Evolutionary conservation across 1,284 basidiomycete genomes (phyloP).

Genomic region (Puccinia triticina): DNA sequence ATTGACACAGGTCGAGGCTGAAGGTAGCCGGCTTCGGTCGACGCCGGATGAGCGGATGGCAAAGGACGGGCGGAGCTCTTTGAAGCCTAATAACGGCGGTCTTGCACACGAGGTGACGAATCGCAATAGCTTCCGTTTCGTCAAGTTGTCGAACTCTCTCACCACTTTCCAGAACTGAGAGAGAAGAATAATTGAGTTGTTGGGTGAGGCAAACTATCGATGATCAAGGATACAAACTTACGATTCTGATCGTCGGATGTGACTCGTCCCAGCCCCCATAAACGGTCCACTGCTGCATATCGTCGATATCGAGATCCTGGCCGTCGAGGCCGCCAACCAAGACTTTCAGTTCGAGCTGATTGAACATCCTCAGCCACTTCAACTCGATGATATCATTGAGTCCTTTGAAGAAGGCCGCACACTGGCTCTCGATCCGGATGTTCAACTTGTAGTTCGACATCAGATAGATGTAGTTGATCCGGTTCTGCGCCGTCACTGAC

Average conservation of each 20-base stretch:
- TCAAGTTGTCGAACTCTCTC: slow-evolving; percentile 68
- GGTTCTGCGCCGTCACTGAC: slow-evolving; percentile 84
- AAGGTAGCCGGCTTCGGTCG: slow-evolving; percentile 67
- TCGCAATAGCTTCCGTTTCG: slow-evolving; percentile 73
- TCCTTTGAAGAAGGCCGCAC: slow-evolving; percentile 72
- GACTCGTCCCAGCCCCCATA: slow-evolving; percentile 75
- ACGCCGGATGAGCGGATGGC: slow-evolving; percentile 76
- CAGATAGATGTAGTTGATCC: slow-evolving; percentile 82
- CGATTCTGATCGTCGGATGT: slow-evolving; percentile 69
- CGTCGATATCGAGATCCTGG: slow-evolving; percentile 73
- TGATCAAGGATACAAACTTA: slow-evolving; percentile 68
- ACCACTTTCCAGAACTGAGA: slow-evolving; percentile 60
- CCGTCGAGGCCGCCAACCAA: slow-evolving; percentile 58
- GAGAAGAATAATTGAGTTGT: not conserved
- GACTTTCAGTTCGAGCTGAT: slow-evolving; percentile 75
- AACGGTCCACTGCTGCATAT: slow-evolving; percentile 73
- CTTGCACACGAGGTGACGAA: slow-evolving; percentile 90
- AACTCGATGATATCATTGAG: slow-evolving; percentile 83
- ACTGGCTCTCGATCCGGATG: slow-evolving; percentile 84
- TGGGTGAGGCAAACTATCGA: not conserved
- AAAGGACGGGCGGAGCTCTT: slow-evolving; percentile 80
- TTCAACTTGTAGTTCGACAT: slow-evolving; percentile 86
- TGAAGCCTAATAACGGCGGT: slow-evolving; percentile 84
- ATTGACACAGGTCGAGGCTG: slow-evolving; percentile 74
- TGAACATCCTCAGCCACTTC: slow-evolving; percentile 90